Evolutionary conservation across 1,284 basidiomycete species (phyloP).

Genomic region (Caloboletus inedulis): DNA sequence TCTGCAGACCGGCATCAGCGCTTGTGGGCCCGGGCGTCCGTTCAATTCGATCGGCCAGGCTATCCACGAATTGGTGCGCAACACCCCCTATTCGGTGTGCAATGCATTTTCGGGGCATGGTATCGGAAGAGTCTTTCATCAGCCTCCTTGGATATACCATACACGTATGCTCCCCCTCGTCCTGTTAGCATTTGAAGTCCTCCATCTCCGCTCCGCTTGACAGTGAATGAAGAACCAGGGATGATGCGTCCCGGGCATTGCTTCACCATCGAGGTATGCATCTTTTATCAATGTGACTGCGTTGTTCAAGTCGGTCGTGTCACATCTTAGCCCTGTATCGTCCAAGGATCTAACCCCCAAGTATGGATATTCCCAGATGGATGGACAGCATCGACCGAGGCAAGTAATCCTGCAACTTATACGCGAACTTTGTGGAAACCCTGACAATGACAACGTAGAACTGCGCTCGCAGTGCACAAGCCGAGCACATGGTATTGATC

Average conservation of each 20-base stretch:
- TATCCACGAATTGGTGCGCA: conserved; percentile 58
- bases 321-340: conserved; percentile 59
- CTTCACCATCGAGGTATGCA: conserved; percentile 79
- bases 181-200: not conserved
- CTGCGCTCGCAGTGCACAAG: conserved; percentile 78
- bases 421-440: not conserved
- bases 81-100: conserved; percentile 60
- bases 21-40: conserved; percentile 73
- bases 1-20: conserved; percentile 67
- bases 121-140: conserved; percentile 82
- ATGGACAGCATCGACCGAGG: conserved; percentile 85
- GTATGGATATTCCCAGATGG: conserved; percentile 83
- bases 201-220: conserved; percentile 25
- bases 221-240: conserved; percentile 77
- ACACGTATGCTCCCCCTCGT: conserved; percentile 41
- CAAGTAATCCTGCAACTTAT: conserved; percentile 30
- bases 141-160: conserved; percentile 83
- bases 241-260: conserved; percentile 80
- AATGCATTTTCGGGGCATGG: conserved; percentile 82
- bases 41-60: conserved; percentile 75
- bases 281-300: not conserved
- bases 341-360: conserved; percentile 66
- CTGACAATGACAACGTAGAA: conserved; percentile 21
- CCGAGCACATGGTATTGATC: conserved; percentile 84
- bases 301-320: not conserved